A percentile compares a stretch with the other conserved stretches of the same genome.
phyloP scores from a whole-genome alignment of 1,139 yeast species.

The Yamadazyma dendronema region DNA sequence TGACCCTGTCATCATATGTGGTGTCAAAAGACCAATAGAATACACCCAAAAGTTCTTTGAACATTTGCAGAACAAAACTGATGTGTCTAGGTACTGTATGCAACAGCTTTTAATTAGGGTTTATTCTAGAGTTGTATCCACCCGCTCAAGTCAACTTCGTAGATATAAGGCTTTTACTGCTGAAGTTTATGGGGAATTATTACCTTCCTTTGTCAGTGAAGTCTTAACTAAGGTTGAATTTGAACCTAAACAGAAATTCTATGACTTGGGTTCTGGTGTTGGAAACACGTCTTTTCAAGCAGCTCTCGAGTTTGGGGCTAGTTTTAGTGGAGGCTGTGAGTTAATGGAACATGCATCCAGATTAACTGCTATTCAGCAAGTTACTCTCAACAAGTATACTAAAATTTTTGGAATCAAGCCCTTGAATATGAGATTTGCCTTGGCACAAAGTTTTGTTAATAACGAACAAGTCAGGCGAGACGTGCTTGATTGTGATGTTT shows the following conservation, averaged over 20 bases:
- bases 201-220: constrained; percentile 73
- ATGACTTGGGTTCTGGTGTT: constrained; percentile 91
- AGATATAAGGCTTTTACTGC: constrained; percentile 85
- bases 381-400: constrained; percentile 58
- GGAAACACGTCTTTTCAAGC: constrained; percentile 92
- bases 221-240: constrained; percentile 66
- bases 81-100: constrained; percentile 55
- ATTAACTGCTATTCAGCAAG: constrained; percentile 59
- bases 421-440: constrained; percentile 56
- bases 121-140: constrained; percentile 77
- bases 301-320: constrained; percentile 80
- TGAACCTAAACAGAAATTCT: constrained; percentile 54
- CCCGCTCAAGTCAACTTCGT: constrained; percentile 62
- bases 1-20: too few relatives aligned
- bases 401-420: constrained; percentile 60
- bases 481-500: constrained; percentile 64
- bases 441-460: constrained; percentile 70
- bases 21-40: constrained; percentile 19
- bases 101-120: constrained; percentile 72
- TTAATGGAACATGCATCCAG: constrained; percentile 80
- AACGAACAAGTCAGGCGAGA: constrained; percentile 54
- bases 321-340: constrained; percentile 81
- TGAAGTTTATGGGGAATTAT: constrained; percentile 86
- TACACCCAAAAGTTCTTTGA: constrained; percentile 29
- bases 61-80: constrained; percentile 28